Evolutionary conservation across 331 rosid genomes (phyloP).

Genomic region (Cydonia oblonga): DNA sequence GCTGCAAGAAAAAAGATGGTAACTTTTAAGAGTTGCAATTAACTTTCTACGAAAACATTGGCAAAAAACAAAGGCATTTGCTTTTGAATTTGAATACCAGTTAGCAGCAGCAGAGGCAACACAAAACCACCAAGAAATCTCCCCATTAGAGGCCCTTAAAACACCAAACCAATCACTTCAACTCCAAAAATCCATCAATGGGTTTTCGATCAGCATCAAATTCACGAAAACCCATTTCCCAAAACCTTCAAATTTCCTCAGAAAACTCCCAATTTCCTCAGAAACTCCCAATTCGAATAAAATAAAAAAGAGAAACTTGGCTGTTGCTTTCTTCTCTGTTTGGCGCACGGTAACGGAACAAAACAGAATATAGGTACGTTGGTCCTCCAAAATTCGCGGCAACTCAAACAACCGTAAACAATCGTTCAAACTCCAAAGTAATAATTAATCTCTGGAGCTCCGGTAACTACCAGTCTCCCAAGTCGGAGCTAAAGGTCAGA

Average conservation of each 20-base stretch:
- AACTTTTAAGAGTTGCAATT: background rate
- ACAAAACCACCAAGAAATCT: constrained; percentile 56
- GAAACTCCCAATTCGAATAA: background rate
- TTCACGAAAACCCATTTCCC: constrained; percentile 34
- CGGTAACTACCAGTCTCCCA: constrained; percentile 8
- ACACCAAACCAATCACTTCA: constrained; percentile 31
- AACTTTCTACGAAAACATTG: background rate
- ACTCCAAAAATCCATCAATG: constrained; percentile 12
- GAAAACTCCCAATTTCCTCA: constrained; percentile 2
- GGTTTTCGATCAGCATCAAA: constrained; percentile 19
- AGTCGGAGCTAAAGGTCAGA: constrained; percentile 1
- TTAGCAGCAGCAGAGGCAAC: constrained; percentile 66
- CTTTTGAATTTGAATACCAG: constrained; percentile 30
- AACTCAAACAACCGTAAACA: background rate
- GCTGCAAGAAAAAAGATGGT: constrained; percentile 44
- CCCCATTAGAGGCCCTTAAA: constrained; percentile 44
- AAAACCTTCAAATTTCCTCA: constrained; percentile 15
- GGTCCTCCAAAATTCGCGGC: background rate
- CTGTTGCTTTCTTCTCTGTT: background rate
- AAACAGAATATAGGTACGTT: background rate
- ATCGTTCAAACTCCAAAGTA: background rate
- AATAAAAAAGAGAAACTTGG: background rate
- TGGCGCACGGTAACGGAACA: background rate
- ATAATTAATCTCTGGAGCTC: background rate
- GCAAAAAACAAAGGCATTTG: background rate